These are phyloP conservation scores for Kazachstania kunashirensis DNA, from an alignment of 805 yeast genomes.

Conservation along the genomic window DNA sequence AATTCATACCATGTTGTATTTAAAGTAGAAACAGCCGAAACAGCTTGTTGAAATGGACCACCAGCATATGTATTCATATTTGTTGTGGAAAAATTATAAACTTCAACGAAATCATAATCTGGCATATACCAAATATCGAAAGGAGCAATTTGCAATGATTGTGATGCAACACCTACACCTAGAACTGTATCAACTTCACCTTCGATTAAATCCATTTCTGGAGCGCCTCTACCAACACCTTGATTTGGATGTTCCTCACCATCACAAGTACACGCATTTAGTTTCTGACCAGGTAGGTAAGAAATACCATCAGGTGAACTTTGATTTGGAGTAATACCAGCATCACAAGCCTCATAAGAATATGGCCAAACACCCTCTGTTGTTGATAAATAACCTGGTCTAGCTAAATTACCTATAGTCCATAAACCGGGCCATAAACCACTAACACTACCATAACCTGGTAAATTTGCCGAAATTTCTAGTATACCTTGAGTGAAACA, in stretches of 20 bases:
- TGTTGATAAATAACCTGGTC: constrained; percentile 82
- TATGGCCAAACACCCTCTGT: constrained; percentile 97
- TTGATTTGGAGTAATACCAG: constrained; percentile 92
- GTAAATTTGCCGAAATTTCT: constrained; percentile 68
- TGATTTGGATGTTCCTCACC: constrained; percentile 81
- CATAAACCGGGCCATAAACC: constrained; percentile 97
- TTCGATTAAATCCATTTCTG: constrained; percentile 88
- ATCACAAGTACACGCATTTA: constrained; percentile 68
- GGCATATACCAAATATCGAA: constrained; percentile 91
- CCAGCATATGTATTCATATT: constrained; percentile 83
- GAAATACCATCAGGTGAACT: constrained; percentile 84
- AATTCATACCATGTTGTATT: constrained; percentile 75
- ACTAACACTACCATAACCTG: constrained; percentile 64
- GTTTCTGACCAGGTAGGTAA: constrained; percentile 74
- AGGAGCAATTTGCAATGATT: constrained; percentile 88
- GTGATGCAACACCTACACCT: constrained; percentile 71
- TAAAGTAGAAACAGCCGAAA: constrained; percentile 71
- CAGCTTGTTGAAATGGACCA: constrained; percentile 89
- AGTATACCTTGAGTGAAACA: constrained; percentile 80
- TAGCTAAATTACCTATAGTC: constrained; percentile 87
- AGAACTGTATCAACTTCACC: constrained; percentile 56
- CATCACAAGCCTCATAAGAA: constrained; percentile 77
- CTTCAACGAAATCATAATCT: constrained; percentile 69
- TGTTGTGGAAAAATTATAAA: constrained; percentile 60
- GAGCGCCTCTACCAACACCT: constrained; percentile 89